Evolutionary conservation across 306 rosid genomes (phyloP).

Genomic region (Mucuna pruriens): DNA sequence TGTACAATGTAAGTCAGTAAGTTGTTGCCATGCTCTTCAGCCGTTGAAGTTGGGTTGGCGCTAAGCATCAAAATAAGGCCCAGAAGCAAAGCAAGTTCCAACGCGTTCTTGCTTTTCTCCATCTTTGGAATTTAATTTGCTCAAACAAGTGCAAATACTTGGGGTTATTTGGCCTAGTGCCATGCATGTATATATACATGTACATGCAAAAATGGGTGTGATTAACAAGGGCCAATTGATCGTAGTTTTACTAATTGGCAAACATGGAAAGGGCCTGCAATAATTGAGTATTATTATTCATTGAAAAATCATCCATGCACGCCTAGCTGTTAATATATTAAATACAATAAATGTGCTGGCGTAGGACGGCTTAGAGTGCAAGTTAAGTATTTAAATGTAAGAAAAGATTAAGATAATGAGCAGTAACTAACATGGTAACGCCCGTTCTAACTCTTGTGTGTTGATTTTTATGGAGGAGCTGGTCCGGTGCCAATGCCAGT

Average conservation of each 20-base stretch:
- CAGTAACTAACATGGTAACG: not conserved
- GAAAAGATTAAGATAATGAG: not conserved
- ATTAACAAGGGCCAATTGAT: not conserved
- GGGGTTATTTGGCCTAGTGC: not conserved
- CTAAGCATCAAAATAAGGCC: slow-evolving; percentile 39
- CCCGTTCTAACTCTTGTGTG: not conserved
- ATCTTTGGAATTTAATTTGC: slow-evolving; percentile 27
- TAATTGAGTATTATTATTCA: not conserved
- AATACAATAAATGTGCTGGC: no score
- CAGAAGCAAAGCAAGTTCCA: slow-evolving; percentile 36
- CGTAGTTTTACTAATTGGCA: not conserved
- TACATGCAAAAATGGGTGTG: not conserved
- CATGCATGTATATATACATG: slow-evolving; percentile 34
- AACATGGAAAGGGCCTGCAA: not conserved
- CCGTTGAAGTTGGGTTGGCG: slow-evolving; percentile 23
- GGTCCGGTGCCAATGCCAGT: no score
- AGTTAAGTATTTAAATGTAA: not conserved
- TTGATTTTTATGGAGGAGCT: not conserved
- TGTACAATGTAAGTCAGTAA: slow-evolving; percentile 58
- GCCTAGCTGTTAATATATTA: no score
- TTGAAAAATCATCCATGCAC: no score
- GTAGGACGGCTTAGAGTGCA: slow-evolving; percentile 29
- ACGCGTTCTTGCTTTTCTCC: slow-evolving; percentile 37
- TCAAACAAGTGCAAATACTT: not conserved
- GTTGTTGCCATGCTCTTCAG: slow-evolving; percentile 29